Base-by-base conservation (phyloP, 2,329 filamentous ascomycete species). In the Metarhizium rileyi region DNA sequence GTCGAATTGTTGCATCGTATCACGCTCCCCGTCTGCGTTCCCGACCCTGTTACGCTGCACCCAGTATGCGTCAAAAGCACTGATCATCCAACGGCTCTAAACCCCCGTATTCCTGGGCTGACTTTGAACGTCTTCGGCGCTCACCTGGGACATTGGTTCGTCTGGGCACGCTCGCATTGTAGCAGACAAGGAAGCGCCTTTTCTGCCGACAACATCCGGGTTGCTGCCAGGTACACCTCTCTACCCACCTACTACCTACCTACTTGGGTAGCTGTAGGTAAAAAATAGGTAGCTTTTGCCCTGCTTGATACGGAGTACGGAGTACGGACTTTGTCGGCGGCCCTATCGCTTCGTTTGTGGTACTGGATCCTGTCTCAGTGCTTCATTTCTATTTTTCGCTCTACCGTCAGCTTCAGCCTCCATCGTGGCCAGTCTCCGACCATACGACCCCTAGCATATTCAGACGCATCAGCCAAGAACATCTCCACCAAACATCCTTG, bases 401-500 rank as follows among this genome's bases (percentile, higher is more conserved):
- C 27, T 30, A 35, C 14, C 26, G n/a, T 41, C 46, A 30, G 46
- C 25, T 28, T 49, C 40, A 44, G 46, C 38, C 38, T 28, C 33
- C 27, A 25, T 48, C 36, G 23, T 41, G 36, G 27, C 26, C 38
- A 23, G 33, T 35, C 27, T 42, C 12, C 12, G 12, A 25, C 46
- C n/a, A 23, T 23, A 28, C 9, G 43, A 40, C 18, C 45, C 33
- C 23, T 28, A 28, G 27, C 22, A 41, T n/a, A n/a, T 35, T 40
- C 35, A 44, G 27, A 35, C 41, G 41, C 41, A 28, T 38, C 5
- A 44, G 28, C 41, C 48, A 50, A 41, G 43, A 12, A 20, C 35
- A 47, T 47, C 44, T 38, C 38, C 49, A 38, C 40, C n/a, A n/a
- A 46, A 9, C 23, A 50, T 40, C 35, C 48, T 43, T 50, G 48